Percentiles rank a stretch among this genome's conserved stretches.
phyloP scores from a whole-genome alignment of 805 yeast species.

The Tetrapisispora fleetii region DNA sequence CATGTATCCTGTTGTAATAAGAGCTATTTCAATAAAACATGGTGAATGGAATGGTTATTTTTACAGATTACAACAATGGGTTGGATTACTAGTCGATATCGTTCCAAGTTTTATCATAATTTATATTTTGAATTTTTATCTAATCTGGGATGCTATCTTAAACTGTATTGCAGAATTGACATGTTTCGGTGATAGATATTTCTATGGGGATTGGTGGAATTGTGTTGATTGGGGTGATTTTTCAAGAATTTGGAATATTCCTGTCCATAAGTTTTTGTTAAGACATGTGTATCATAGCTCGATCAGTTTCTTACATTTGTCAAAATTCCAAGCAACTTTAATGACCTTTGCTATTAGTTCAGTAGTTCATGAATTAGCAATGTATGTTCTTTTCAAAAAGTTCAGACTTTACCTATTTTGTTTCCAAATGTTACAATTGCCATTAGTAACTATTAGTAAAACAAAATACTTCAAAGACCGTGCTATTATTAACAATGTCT shows the following conservation, averaged over 20 bases:
- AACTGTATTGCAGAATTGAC: slow-evolving; percentile 87
- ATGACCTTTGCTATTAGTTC: slow-evolving; percentile 74
- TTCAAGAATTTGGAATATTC: slow-evolving; percentile 88
- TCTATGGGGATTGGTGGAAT: slow-evolving; percentile 98
- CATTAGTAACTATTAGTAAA: slow-evolving; percentile 56
- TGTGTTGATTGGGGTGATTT: slow-evolving; percentile 89
- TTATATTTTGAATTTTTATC: slow-evolving; percentile 70
- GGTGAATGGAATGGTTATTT: slow-evolving; percentile 15
- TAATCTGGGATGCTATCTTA: slow-evolving; percentile 92
- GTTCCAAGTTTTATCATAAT: slow-evolving; percentile 71
- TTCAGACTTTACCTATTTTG: slow-evolving; percentile 70
- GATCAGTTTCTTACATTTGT: slow-evolving; percentile 61
- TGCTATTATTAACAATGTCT: slow-evolving; percentile 59
- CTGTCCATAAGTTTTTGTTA: slow-evolving; percentile 80
- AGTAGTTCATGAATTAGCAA: slow-evolving; percentile 79
- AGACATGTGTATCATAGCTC: slow-evolving; percentile 93
- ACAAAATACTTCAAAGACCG: slow-evolving; percentile 46
- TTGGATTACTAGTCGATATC: slow-evolving; percentile 48
- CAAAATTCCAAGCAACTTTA: slow-evolving; percentile 59
- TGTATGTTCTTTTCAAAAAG: slow-evolving; percentile 77
- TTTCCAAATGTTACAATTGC: slow-evolving; percentile 83
- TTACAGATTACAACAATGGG: slow-evolving; percentile 19
- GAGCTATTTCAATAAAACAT: slow-evolving; percentile 44
- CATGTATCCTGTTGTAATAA: slow-evolving; percentile 63
- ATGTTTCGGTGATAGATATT: slow-evolving; percentile 78